Base-by-base conservation (phyloP, 2,329 filamentous ascomycete genomes). In the Apiospora malaysiana region DNA sequence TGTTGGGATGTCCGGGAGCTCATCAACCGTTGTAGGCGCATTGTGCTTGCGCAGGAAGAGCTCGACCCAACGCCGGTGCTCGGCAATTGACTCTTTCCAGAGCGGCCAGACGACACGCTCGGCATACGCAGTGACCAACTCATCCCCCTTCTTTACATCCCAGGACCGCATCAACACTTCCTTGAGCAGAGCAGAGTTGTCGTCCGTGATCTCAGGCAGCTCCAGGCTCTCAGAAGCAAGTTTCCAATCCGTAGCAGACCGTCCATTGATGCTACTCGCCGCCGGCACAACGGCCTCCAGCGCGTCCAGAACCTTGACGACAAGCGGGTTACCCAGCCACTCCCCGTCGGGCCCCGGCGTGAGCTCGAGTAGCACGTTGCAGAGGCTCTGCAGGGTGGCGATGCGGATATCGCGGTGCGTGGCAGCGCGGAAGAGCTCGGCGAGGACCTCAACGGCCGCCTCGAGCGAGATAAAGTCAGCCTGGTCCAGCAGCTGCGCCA, bases 321-420 rank as follows among this genome's bases (percentile, higher is more conserved):
- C 32, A 27, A 63, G 14, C 32, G 32, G 32, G 10, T 63, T 63
- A 32, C 56, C 40, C 56, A 40, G 27, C 32, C 56, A 63, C 8
- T 12, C 7, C 9, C 56, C 56, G 7, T 63, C 56, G 2, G 37
- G 32, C 8, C 56, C 56, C 2, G 56, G 56, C 4, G 32, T 21
- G 18, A 63, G 32, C 21, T 63, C n/a, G 7, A 32, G 18, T 18
- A 78, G 47, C 6, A 77, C 74, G 32, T 71, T 74, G 1, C 80
- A 71, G 1, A 83, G 71, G 21, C 78, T 79, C 56, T 72, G 73
- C 6, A 81, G 69, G 25, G 80, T 76, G 0, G 78, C 76, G 12
- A 78, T 72, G 7, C 76, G 76, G 1, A 80, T 77, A 47, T 83
- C 81, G 18, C 79, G 76, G 40, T 83, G 80, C 2, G 75, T 69